Conservation (phyloP, 768 basidiomycete genomes). For the Pulveroboletus sp. region DNA sequence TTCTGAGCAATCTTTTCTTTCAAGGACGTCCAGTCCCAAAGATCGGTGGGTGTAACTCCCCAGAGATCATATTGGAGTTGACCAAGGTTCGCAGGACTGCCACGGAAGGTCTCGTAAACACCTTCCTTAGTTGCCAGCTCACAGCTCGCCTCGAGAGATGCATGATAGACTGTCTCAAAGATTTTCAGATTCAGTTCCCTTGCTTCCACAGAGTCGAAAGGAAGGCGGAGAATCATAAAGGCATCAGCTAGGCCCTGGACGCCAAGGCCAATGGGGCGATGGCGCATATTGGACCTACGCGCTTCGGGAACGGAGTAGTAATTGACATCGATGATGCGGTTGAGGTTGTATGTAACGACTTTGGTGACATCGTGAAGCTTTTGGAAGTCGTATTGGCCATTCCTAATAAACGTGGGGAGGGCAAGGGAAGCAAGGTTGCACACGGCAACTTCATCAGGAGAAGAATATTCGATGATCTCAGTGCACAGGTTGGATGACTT, state of each 20-base stretch:
- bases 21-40: conserved; percentile 92
- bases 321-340: conserved; percentile 91
- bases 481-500: conserved; percentile 99
- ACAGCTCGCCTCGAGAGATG: conserved; percentile 82
- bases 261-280: conserved; percentile 95
- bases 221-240: conserved; percentile 95
- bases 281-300: conserved; percentile 89
- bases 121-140: conserved; percentile 81
- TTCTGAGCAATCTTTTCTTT: conserved; percentile 80
- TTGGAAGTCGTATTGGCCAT: conserved; percentile 87
- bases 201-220: conserved; percentile 88
- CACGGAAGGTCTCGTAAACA: conserved; percentile 84
- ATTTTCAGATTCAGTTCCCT: conserved; percentile 90
- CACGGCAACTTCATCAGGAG: conserved; percentile 95
- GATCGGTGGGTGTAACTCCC: conserved; percentile 82
- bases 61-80: conserved; percentile 93
- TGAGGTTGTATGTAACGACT: conserved; percentile 89
- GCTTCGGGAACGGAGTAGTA: conserved; percentile 95
- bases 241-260: conserved; percentile 97
- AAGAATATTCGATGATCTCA: conserved; percentile 97
- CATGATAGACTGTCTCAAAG: conserved; percentile 99
- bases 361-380: conserved; percentile 92
- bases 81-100: conserved; percentile 86
- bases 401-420: conserved; percentile 83
- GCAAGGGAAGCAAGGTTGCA: conserved; percentile 98